Percentiles rank a stretch among this genome's conserved stretches.
phyloP scores from a whole-genome alignment of 805 yeast genomes.

The Teunomyces atbi region DNA sequence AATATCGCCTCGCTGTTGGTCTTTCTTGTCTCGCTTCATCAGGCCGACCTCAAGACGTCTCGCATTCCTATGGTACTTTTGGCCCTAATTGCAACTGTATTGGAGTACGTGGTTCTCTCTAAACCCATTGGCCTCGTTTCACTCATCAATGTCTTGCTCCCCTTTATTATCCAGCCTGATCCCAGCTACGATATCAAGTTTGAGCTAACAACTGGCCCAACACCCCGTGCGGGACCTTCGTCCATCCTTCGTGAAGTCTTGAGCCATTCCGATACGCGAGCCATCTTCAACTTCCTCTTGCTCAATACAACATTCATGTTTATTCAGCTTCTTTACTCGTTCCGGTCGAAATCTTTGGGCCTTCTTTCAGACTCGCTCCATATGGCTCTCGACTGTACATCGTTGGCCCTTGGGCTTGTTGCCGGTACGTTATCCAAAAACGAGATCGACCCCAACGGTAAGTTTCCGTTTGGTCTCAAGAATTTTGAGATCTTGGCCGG shows the following conservation, averaged over 20 bases:
- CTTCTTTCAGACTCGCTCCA: constrained; percentile 90
- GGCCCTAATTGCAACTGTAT: constrained; percentile 14
- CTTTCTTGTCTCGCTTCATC: constrained; percentile 24
- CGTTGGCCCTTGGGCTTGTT: constrained; percentile 81
- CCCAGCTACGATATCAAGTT: constrained; percentile 6
- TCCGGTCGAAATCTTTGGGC: constrained; percentile 89
- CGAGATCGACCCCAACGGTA: constrained; percentile 49
- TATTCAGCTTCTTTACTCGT: constrained; percentile 86
- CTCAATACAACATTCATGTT: constrained; percentile 92
- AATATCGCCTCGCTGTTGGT: constrained; percentile 24
- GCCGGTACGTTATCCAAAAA: constrained; percentile 62
- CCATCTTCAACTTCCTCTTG: constrained; percentile 82
- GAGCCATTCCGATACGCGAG: constrained; percentile 63
- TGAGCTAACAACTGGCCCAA: background rate
- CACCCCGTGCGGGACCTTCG: background rate
- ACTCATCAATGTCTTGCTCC: constrained; percentile 14
- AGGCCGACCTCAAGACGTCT: constrained; percentile 16
- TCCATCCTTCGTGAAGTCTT: constrained; percentile 30
- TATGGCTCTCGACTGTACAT: constrained; percentile 94
- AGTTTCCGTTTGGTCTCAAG: constrained; percentile 81
- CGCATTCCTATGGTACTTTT: constrained; percentile 15
- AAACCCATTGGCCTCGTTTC: constrained; percentile 7
- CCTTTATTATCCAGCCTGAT: constrained; percentile 22
- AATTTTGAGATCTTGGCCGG: constrained; percentile 92
- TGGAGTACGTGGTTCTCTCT: constrained; percentile 22